Evolutionary conservation across 768 basidiomycete genomes (phyloP).

Genomic region (Dentipellis fragilis): DNA sequence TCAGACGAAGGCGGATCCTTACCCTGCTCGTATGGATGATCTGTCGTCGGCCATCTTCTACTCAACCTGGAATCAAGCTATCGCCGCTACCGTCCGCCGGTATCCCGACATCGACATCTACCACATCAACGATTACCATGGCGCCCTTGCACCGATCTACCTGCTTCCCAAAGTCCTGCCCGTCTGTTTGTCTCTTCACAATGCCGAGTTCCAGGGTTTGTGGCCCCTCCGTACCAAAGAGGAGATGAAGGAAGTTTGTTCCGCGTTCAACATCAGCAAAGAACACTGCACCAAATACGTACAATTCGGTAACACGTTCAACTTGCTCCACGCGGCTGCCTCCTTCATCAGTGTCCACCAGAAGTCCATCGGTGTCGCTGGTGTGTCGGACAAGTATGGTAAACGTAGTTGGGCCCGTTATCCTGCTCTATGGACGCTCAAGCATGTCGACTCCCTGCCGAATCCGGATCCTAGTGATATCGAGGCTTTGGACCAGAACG

Average conservation of each 20-base stretch:
- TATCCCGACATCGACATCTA: conserved; percentile 86
- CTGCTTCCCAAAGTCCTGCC: conserved; percentile 87
- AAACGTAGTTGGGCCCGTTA: conserved; percentile 96
- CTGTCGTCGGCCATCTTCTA: conserved; percentile 95
- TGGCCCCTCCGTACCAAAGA: conserved; percentile 96
- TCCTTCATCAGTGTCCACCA: conserved; percentile 90
- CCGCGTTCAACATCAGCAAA: conserved; percentile 95
- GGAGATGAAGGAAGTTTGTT: conserved; percentile 97
- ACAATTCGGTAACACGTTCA: conserved; percentile 97
- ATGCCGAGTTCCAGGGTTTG: conserved; percentile 95
- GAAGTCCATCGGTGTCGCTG: conserved; percentile 88
- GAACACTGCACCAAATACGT: conserved; percentile 95
- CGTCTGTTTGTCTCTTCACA: conserved; percentile 86
- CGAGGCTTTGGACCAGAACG: conserved; percentile 78
- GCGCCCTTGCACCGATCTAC: conserved; percentile 84
- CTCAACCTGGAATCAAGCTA: conserved; percentile 96
- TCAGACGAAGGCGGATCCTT: conserved; percentile 92
- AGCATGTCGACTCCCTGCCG: conserved; percentile 89
- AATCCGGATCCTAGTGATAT: conserved; percentile 96
- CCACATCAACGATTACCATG: conserved; percentile 94
- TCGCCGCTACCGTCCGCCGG: conserved; percentile 83
- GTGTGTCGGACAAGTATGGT: conserved; percentile 96
- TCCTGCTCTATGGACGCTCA: conserved; percentile 91
- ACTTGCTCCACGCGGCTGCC: conserved; percentile 86
- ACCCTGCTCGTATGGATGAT: conserved; percentile 96